Conservation (phyloP, 2,329 filamentous ascomycete genomes). For the Rhinocladiella similis region DNA sequence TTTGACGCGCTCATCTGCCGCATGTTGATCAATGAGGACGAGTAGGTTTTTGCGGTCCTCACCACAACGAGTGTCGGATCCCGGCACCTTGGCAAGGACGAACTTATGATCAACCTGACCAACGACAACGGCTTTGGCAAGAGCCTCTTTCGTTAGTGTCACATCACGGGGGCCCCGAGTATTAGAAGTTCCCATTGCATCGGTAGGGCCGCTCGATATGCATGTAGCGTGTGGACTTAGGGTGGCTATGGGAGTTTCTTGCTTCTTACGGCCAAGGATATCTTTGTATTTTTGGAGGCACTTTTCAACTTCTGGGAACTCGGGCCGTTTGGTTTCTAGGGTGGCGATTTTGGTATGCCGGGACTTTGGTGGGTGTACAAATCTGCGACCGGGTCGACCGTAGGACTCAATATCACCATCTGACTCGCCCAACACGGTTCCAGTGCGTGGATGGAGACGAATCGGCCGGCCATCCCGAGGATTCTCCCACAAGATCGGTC, state of each 20-base stretch:
- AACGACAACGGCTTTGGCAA: constrained; percentile 66
- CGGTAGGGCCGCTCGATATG: not conserved
- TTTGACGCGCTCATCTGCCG: constrained; percentile 83
- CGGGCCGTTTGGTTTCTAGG: not conserved
- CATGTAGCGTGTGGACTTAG: not conserved
- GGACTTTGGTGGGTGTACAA: not conserved
- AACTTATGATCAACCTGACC: constrained; percentile 90
- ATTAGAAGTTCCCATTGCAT: not conserved
- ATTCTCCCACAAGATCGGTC: constrained; percentile 57
- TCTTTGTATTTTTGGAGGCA: constrained; percentile 1
- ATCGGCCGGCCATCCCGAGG: constrained; percentile 52
- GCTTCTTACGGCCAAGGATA: not conserved
- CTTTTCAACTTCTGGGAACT: not conserved
- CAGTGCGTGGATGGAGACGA: constrained; percentile 46
- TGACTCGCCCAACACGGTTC: constrained; percentile 27
- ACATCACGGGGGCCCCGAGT: not conserved
- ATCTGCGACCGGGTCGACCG: not conserved
- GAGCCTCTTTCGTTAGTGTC: constrained; percentile 36
- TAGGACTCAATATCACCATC: not conserved
- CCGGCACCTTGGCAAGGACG: constrained; percentile 62
- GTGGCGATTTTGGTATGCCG: not conserved
- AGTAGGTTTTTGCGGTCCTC: constrained; percentile 45
- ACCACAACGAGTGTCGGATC: constrained; percentile 34
- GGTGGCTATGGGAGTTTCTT: not conserved
- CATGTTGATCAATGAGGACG: constrained; percentile 87